Conservation (phyloP, 345 rosid genomes). For the Gossypium stocksii region DNA sequence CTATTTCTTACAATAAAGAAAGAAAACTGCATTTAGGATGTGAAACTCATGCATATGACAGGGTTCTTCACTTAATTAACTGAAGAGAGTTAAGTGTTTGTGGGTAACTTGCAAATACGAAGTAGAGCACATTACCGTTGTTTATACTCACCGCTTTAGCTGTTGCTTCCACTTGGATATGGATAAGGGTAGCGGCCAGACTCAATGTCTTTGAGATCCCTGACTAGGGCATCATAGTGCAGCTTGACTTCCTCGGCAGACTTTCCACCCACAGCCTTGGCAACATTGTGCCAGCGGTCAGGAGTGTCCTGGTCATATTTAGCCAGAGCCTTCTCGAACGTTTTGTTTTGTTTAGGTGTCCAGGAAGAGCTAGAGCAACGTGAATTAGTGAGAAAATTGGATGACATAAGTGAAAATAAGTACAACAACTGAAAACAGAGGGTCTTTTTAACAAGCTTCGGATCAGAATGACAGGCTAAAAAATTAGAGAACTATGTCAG, state of each 20-base stretch:
- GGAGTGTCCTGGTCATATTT: conserved; percentile 72
- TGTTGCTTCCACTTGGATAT: conserved; percentile 36
- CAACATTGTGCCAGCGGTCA: conserved; percentile 87
- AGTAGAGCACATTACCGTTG: conserved; percentile 12
- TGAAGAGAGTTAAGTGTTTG: not conserved
- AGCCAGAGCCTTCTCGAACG: conserved; percentile 75
- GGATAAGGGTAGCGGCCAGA: conserved; percentile 73
- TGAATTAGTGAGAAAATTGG: conserved; percentile 41
- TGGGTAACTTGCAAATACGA: not conserved
- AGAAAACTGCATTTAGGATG: not conserved
- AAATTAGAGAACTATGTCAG: not conserved
- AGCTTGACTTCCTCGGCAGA: conserved; percentile 71
- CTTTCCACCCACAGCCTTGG: conserved; percentile 70
- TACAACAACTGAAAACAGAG: not conserved
- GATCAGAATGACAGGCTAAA: conserved; percentile 1
- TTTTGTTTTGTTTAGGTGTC: conserved; percentile 73
- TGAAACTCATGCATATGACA: not conserved
- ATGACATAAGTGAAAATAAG: conserved; percentile 37
- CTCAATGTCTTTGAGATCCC: conserved; percentile 76
- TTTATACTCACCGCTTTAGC: conserved; percentile 12
- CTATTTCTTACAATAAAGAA: not conserved
- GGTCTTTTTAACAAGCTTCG: not conserved
- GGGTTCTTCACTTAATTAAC: not conserved
- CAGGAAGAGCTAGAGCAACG: conserved; percentile 41
- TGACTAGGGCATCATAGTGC: conserved; percentile 65